Evolutionary conservation across 257 asterid species (phyloP).

Genomic region (Solanum bulbocastanum): DNA sequence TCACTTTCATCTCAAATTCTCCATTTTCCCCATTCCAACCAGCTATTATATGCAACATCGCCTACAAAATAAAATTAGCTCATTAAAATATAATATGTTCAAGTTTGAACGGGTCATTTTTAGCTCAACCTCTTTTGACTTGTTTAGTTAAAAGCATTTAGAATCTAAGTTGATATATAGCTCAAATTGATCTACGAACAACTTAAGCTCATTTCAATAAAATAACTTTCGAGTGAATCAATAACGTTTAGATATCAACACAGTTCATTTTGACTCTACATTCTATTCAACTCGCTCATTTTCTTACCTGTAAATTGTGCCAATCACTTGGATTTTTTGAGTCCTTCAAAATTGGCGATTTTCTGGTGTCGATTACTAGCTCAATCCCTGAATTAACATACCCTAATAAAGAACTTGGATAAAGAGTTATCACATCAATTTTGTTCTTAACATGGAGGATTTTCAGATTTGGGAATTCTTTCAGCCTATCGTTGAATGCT

Average conservation of each 20-base stretch:
- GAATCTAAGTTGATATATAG: not conserved
- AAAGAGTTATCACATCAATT: slow-evolving; percentile 55
- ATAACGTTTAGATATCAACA: not conserved
- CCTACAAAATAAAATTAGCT: slow-evolving; percentile 31
- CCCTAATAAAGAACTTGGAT: slow-evolving; percentile 50
- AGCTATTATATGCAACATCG: slow-evolving; percentile 58
- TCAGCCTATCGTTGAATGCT: slow-evolving; percentile 38
- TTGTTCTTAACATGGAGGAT: slow-evolving; percentile 54
- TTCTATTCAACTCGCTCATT: not conserved
- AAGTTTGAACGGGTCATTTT: not conserved
- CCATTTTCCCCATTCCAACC: slow-evolving; percentile 72
- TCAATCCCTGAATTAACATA: slow-evolving; percentile 38
- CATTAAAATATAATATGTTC: not conserved
- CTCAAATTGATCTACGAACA: not conserved
- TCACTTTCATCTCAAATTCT: slow-evolving; percentile 52
- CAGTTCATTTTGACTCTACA: not conserved
- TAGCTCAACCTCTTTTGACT: not conserved
- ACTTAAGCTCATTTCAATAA: not conserved
- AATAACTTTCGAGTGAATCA: too few species aligned
- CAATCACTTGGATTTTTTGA: slow-evolving; percentile 61
- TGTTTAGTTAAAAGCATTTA: too few species aligned
- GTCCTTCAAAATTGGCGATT: slow-evolving; percentile 54
- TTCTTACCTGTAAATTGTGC: slow-evolving; percentile 68
- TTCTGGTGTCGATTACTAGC: slow-evolving; percentile 47
- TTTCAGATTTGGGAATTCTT: slow-evolving; percentile 34